A percentile compares a stretch with the other conserved stretches of the same genome.
Conservation (phyloP, 2,329 filamentous ascomycete species). For the Fusarium mundagurra region DNA sequence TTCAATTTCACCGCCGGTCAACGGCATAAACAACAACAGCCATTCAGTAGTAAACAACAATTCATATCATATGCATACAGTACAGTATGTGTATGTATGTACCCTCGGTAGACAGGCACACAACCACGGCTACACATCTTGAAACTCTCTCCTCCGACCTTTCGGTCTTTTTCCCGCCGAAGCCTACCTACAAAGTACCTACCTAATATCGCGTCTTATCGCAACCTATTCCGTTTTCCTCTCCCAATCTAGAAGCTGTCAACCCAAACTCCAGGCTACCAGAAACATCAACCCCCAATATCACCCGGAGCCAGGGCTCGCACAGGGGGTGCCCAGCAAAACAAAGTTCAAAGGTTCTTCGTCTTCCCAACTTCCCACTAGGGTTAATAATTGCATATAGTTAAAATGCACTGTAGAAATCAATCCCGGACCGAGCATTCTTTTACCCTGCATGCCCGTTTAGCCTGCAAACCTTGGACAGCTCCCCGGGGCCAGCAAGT, state of each 20-base stretch:
- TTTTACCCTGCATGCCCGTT: constrained; percentile 24
- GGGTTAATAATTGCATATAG: not conserved
- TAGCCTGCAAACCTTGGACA: constrained; percentile 20
- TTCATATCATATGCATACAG: not conserved
- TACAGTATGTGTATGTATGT: not conserved
- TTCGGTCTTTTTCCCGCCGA: constrained; percentile 2
- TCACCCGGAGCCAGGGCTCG: not conserved
- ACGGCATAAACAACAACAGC: constrained; percentile 18
- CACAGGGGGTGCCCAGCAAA: not conserved
- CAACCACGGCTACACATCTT: not conserved
- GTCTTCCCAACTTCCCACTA: constrained; percentile 1
- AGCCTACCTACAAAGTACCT: constrained; percentile 2
- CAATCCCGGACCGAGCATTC: constrained; percentile 17
- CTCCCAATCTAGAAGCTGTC: constrained; percentile 20
- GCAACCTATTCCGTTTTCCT: constrained; percentile 3
- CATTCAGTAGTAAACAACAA: constrained; percentile 1
- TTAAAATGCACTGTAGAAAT: not conserved
- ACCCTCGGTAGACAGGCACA: constrained; percentile 5
- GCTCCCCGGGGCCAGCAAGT: constrained; percentile 2
- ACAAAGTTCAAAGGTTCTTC: constrained; percentile 11
- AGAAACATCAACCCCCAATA: constrained; percentile 2
- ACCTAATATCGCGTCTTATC: constrained; percentile 6
- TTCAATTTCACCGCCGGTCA: constrained; percentile 27
- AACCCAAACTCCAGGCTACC: not conserved
- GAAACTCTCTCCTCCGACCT: not conserved